Base-by-base conservation (phyloP, 2,329 filamentous ascomycete species). In the Tolypocladium sp. region DNA sequence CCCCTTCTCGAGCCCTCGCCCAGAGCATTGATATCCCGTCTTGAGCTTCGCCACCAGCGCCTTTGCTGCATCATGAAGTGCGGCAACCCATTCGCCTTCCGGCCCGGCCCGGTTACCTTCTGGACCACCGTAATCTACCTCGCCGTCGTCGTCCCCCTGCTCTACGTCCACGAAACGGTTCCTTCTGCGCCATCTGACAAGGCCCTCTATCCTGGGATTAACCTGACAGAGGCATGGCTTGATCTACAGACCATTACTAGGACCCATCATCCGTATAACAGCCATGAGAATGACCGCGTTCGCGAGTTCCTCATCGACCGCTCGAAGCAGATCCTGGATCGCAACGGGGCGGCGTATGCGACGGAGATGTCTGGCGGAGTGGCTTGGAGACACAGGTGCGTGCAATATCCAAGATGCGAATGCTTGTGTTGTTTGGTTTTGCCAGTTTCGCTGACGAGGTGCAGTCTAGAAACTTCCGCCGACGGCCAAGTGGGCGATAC, bases 251-350 rank as follows among this genome's bases (percentile, higher is more conserved):
- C 80, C 58, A 80, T 99, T 55, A 93, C 89, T 40, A 80, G 80
- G 63, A 79, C 81, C 1, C 94, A 89, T 69, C 94, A 96, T 70
- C 93, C 94, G 0, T 96, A 91, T 77, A 97, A 96, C 74, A 92
- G 89, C 65, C 87, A 81, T 60, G 80, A 84, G 61, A 97, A 97
- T 70, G 92, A 96, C 66, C 77, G 85, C 30, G 86, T 97, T 40
- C 86, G 90, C 62, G 77, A 83, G 40, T 97, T 88, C 80, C 77
- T 97, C 40, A 77, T 97, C 61, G 67, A 76, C 22, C 84, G 92
- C 60, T 83, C 96, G 60, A 77, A 86, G 62, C 77, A 82, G 42
- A 94, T 96, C 61, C 72, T 93, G 63, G 76, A 82, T 38, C 76
- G 77, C 27, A 91, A 89, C 69, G 75, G 74, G 2, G 79, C 81